Evolutionary conservation across 2,329 filamentous ascomycete genomes (phyloP), one percentile per base, ranked within the genome.

Genomic region (Esteya vermicola): DNA sequence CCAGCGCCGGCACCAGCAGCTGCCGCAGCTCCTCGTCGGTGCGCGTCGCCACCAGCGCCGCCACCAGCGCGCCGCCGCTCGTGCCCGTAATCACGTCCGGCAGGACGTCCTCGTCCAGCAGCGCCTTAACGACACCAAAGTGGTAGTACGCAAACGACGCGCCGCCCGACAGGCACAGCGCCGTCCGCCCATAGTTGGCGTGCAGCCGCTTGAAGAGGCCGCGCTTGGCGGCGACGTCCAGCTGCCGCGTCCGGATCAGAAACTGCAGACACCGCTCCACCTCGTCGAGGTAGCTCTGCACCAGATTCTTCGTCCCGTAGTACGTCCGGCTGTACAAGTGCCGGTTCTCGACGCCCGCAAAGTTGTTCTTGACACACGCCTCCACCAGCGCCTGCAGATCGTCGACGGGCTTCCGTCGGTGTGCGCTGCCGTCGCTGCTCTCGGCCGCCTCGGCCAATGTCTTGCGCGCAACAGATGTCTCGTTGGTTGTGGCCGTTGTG

Each of bases 111-210:
- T 85, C 83, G 51, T 96, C 91, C 6, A 96, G 66, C 5, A 96
- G 68, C 9, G 88, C 89, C 56, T 85, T 89, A 37, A 91, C 75
- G 9, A 98, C 84, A 10, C 91, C 91, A 47, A 95, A 85, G 57
- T 98, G 91, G 56, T 96, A 96, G 57, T 94, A 96, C 6, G 91
- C 86, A 59, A 98, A 95, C 0, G 83, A 84, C 4, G 89, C 91
- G 1, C 91, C 91, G 3, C 91, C 91, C 5, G 86, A 95, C 2
- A 98, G 65, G 54, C 89, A 98, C 4, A 98, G 67, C 0, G 91
- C 91, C 7, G 89, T 94, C 23, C 89, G 79, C 23, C 91, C 91
- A 51, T 82, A 94, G 56, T 96, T 96, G 41, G 84, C 84, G 44
- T 85, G 78, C 31, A 95, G 67, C 45, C 93, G 81, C 57, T 89